Evolutionary conservation across 2,329 filamentous ascomycete species (phyloP).

Genomic region (Trichoderma harzianum): DNA sequence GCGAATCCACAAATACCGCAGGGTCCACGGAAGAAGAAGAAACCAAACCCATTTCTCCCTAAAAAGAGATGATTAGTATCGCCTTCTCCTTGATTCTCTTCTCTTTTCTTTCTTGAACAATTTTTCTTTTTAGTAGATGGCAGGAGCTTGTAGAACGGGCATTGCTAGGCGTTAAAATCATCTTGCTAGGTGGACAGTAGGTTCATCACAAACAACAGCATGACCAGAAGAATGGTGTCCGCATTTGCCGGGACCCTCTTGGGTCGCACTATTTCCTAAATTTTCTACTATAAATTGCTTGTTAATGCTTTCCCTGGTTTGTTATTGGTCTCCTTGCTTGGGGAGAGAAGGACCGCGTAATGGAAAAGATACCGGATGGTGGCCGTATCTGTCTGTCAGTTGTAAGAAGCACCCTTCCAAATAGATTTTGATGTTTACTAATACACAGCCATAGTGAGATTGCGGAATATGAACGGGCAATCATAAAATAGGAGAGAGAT

Average conservation of each 20-base stretch:
- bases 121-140: not conserved
- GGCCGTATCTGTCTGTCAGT: not conserved
- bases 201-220: not conserved
- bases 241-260: not conserved
- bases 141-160: not conserved
- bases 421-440: not conserved
- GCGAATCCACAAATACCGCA: slow-evolving; percentile 26
- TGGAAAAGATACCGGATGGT: not conserved
- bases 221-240: not conserved
- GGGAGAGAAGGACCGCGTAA: not conserved
- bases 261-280: not conserved
- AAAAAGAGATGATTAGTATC: slow-evolving; percentile 30
- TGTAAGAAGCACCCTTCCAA: not conserved
- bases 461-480: not conserved
- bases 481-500: not conserved
- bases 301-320: not conserved
- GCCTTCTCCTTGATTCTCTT: not conserved
- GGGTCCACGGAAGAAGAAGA: slow-evolving; percentile 37
- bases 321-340: not conserved
- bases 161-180: not conserved
- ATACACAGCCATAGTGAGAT: not conserved
- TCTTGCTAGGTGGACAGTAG: not conserved
- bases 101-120: not conserved
- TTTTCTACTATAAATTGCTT: not conserved
- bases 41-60: slow-evolving; percentile 45